Conservation (phyloP, 176 grass and related monocot species). For the Panicum miliaceum region DNA sequence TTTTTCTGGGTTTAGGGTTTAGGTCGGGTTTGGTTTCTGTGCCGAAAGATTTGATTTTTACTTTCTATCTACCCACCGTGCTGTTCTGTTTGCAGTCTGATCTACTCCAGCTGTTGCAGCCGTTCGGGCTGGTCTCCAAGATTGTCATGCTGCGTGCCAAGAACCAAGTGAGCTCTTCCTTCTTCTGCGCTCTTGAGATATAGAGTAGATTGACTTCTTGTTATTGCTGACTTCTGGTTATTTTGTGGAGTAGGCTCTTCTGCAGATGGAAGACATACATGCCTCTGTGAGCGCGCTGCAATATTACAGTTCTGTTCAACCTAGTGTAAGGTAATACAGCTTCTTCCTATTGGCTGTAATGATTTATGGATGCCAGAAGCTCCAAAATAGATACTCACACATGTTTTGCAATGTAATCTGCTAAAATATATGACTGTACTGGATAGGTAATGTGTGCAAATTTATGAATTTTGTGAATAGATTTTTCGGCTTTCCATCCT, state of each 20-base stretch:
- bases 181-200: not conserved
- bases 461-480: not conserved
- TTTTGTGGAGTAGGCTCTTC: slow-evolving; percentile 62
- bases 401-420: slow-evolving; percentile 22
- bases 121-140: slow-evolving; percentile 76
- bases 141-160: slow-evolving; percentile 89
- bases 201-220: not conserved
- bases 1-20: not conserved
- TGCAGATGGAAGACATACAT: slow-evolving; percentile 92
- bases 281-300: slow-evolving; percentile 76
- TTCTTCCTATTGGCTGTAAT: slow-evolving; percentile 17
- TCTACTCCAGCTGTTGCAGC: slow-evolving; percentile 89
- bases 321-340: slow-evolving; percentile 70
- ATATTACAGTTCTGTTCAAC: slow-evolving; percentile 88
- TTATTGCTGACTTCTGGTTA: slow-evolving; percentile 9
- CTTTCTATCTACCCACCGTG: not conserved
- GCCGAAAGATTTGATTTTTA: not conserved
- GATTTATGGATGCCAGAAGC: slow-evolving; percentile 4
- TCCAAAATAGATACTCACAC: not conserved
- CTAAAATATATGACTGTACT: not conserved
- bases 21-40: not conserved
- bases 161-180: slow-evolving; percentile 70
- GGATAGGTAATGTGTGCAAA: not conserved
- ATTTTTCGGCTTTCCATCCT: not conserved
- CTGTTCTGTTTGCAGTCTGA: slow-evolving; percentile 60